These are phyloP conservation scores for Verruconis gallopava DNA, from an alignment of 2,329 filamentous ascomycete genomes.

Conservation along the genomic window DNA sequence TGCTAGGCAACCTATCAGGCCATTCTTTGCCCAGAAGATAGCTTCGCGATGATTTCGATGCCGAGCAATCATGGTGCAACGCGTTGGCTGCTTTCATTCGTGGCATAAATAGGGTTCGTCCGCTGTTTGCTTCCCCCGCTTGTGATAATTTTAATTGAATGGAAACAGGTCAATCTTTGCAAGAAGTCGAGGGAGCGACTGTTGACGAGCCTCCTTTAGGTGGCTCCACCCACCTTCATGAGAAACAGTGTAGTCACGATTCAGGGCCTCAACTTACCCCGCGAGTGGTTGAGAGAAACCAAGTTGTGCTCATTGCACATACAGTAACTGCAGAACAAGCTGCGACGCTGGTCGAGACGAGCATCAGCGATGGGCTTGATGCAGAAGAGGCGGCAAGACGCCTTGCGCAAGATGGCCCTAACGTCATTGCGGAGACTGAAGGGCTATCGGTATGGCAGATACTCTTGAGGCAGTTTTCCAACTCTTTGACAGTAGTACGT, in stretches of 20 bases:
- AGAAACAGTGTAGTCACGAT: conserved; percentile 15
- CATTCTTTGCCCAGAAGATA: conserved; percentile 9
- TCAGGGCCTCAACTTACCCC: neutral
- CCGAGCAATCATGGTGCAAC: neutral
- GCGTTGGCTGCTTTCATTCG: no score
- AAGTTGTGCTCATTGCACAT: neutral
- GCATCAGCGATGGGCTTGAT: conserved; percentile 45
- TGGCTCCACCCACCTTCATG: conserved; percentile 11
- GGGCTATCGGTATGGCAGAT: conserved; percentile 62
- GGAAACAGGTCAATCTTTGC: conserved; percentile 13
- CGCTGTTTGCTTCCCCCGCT: neutral
- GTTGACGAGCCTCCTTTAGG: conserved; percentile 3
- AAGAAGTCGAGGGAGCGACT: conserved; percentile 21
- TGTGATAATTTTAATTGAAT: conserved; percentile 15
- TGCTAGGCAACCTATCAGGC: neutral
- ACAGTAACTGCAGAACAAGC: neutral
- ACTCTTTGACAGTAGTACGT: conserved; percentile 56
- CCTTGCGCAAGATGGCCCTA: conserved; percentile 53
- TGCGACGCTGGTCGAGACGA: neutral
- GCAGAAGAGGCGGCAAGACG: conserved; percentile 50
- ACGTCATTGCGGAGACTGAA: conserved; percentile 58
- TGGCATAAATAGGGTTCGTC: no score
- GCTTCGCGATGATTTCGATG: conserved; percentile 14
- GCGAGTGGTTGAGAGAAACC: neutral
- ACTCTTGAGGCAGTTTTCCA: conserved; percentile 63